These are phyloP conservation scores for Yamadazyma diddensiae DNA, from an alignment of 1,139 yeast genomes.

Conservation along the genomic window DNA sequence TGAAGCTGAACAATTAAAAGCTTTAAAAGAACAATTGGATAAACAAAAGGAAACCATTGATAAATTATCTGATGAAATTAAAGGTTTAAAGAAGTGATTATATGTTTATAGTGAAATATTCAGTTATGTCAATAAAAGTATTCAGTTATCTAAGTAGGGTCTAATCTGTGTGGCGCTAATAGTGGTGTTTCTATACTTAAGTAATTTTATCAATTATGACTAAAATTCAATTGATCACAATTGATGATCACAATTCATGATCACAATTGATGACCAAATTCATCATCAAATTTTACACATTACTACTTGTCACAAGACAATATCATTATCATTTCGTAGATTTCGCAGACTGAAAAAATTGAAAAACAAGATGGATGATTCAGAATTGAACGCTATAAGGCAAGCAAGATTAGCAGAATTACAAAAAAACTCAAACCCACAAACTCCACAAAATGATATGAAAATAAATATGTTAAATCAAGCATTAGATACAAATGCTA, in stretches of 20 bases:
- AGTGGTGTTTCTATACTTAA: no score
- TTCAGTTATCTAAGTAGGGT: neutral
- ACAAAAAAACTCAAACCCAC: slow-evolving; percentile 43
- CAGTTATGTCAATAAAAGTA: neutral
- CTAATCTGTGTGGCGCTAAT: no score
- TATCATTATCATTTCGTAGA: no score
- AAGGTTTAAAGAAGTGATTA: slow-evolving; percentile 32
- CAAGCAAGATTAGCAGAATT: slow-evolving; percentile 84
- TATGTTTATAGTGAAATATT: neutral
- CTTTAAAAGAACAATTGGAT: slow-evolving; percentile 44
- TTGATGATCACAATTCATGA: no score
- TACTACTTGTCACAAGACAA: no score
- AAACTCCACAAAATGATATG: slow-evolving; percentile 21
- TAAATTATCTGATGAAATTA: slow-evolving; percentile 41
- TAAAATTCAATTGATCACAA: no score
- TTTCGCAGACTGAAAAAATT: slow-evolving; percentile 1
- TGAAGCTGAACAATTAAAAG: slow-evolving; percentile 49
- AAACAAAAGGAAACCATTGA: slow-evolving; percentile 44
- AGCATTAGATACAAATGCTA: slow-evolving; percentile 73
- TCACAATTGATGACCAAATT: no score
- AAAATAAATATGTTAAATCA: slow-evolving; percentile 54
- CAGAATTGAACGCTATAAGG: slow-evolving; percentile 83
- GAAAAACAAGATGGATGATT: slow-evolving; percentile 54
- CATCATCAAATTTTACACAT: no score
- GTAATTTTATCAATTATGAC: no score